phyloP scores from a whole-genome alignment of 768 basidiomycete genomes.

The Tricholoma hemisulphureum region DNA sequence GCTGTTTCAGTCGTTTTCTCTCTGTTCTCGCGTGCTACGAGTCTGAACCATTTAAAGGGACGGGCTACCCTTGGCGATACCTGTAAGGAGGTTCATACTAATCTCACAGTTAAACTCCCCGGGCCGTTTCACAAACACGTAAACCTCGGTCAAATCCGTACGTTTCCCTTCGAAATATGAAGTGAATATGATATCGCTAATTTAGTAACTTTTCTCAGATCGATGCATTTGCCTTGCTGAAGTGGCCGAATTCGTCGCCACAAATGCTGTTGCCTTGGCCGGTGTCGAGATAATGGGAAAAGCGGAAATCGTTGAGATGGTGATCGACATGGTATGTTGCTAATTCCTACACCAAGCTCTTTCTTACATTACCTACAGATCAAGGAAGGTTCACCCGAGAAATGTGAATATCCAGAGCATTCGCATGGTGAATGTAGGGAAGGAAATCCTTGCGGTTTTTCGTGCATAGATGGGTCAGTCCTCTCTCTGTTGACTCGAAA shows the following conservation, averaged over 20 bases:
- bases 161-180: slow-evolving; percentile 3
- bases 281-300: slow-evolving; percentile 33
- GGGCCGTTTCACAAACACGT: slow-evolving; percentile 19
- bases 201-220: not conserved
- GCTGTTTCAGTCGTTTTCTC: slow-evolving; percentile 1
- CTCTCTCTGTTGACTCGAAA: not conserved
- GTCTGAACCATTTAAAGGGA: slow-evolving; percentile 2
- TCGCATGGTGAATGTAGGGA: slow-evolving; percentile 34
- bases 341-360: not conserved
- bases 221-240: slow-evolving; percentile 45
- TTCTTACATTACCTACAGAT: slow-evolving; percentile 21
- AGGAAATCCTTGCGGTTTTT: slow-evolving; percentile 43
- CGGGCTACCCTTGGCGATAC: slow-evolving; percentile 26
- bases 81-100: slow-evolving; percentile 37
- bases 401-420: slow-evolving; percentile 43
- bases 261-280: slow-evolving; percentile 28
- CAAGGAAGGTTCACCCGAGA: slow-evolving; percentile 14
- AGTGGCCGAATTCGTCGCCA: slow-evolving; percentile 33
- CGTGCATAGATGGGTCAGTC: slow-evolving; percentile 44
- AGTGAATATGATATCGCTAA: not conserved
- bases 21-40: slow-evolving; percentile 2
- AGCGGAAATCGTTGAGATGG: slow-evolving; percentile 21
- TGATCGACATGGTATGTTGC: slow-evolving; percentile 37
- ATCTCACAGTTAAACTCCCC: slow-evolving; percentile 28
- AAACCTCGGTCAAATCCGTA: slow-evolving; percentile 32